A percentile compares a stretch with the other conserved stretches of the same genome.
phyloP scores from a whole-genome alignment of 108 stramenopile genomes.

The Stephanodiscus minutulus region DNA sequence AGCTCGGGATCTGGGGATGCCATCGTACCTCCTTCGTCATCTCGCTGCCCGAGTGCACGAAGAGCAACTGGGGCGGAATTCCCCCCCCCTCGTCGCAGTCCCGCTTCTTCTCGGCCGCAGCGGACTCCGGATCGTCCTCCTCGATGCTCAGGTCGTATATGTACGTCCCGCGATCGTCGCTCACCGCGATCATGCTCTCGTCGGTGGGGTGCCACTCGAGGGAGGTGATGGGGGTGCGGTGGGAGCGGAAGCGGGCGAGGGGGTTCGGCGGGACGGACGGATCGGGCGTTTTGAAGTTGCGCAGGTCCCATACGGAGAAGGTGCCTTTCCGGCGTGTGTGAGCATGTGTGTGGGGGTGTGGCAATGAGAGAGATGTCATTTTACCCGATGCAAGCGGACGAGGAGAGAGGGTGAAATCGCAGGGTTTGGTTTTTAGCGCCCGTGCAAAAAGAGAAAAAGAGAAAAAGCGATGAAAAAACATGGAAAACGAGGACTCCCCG shows the following conservation, averaged over 20 bases:
- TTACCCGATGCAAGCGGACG: neutral
- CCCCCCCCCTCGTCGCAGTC: constrained; percentile 46
- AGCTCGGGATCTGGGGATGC: constrained; percentile 97
- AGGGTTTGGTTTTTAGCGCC: neutral
- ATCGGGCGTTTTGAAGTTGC: constrained; percentile 65
- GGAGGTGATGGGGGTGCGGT: constrained; percentile 90
- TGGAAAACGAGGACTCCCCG: neutral
- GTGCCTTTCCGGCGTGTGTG: constrained; percentile 33
- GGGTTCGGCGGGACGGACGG: constrained; percentile 51
- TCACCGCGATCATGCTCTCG: constrained; percentile 56
- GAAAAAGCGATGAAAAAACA: too few species aligned
- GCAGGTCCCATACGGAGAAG: constrained; percentile 93
- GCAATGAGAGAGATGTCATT: neutral
- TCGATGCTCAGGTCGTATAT: constrained; percentile 97
- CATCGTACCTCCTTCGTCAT: constrained; percentile 95
- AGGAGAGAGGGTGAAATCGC: neutral
- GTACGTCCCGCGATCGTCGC: constrained; percentile 87
- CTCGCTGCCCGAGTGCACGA: constrained; percentile 92
- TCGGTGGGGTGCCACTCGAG: constrained; percentile 98
- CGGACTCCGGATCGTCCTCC: constrained; percentile 72
- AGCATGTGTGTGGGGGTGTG: too few species aligned
- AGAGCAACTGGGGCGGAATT: constrained; percentile 97
- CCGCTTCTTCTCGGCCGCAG: constrained; percentile 7
- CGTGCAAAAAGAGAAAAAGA: neutral
- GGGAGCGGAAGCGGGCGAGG: constrained; percentile 89